Percentiles rank a stretch among this genome's conserved stretches.
Evolutionary conservation across 2,329 filamentous ascomycete species (phyloP).

Genomic region (Neoascochyta sp.): DNA sequence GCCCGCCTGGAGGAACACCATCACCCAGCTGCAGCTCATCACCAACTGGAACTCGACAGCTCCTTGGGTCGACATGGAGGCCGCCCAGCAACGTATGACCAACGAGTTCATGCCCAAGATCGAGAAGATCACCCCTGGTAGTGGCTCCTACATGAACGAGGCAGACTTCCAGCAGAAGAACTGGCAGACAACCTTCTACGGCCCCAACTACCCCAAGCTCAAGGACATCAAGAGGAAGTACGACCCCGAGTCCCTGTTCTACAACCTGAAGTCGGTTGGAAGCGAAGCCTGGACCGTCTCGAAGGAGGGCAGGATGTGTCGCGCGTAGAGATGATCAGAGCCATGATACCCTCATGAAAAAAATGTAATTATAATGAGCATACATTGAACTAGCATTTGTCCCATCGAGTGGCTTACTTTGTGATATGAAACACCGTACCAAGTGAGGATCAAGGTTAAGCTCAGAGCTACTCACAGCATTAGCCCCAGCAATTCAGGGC

Average conservation of each 20-base stretch:
- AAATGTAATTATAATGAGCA: too few species aligned
- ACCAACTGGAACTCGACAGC: constrained; percentile 18
- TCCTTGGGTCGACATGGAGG: constrained; percentile 9
- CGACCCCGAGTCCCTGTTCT: constrained; percentile 19
- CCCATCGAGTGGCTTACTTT: too few species aligned
- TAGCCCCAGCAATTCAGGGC: too few species aligned
- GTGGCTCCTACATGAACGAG: constrained; percentile 30
- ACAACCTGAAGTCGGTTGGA: constrained; percentile 16
- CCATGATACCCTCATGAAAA: too few species aligned
- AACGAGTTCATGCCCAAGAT: constrained; percentile 23
- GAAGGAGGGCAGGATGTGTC: constrained; percentile 11
- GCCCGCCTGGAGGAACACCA: constrained; percentile 21
- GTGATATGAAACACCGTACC: too few species aligned
- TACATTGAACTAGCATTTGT: too few species aligned
- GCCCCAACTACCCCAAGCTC: constrained; percentile 56
- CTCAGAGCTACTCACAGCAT: too few species aligned
- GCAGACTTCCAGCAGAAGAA: constrained; percentile 23
- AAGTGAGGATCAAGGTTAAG: too few species aligned
- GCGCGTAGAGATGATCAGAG: constrained; percentile 6
- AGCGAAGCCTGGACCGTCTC: constrained; percentile 15
- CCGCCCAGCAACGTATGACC: constrained; percentile 13
- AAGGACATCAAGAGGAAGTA: constrained; percentile 21
- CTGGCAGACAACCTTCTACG: constrained; percentile 25
- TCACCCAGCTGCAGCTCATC: constrained; percentile 18
- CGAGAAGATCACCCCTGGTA: constrained; percentile 16